These are phyloP conservation scores for Epichloe hybrida DNA, from an alignment of 2,329 filamentous ascomycete genomes.

Conservation along the genomic window DNA sequence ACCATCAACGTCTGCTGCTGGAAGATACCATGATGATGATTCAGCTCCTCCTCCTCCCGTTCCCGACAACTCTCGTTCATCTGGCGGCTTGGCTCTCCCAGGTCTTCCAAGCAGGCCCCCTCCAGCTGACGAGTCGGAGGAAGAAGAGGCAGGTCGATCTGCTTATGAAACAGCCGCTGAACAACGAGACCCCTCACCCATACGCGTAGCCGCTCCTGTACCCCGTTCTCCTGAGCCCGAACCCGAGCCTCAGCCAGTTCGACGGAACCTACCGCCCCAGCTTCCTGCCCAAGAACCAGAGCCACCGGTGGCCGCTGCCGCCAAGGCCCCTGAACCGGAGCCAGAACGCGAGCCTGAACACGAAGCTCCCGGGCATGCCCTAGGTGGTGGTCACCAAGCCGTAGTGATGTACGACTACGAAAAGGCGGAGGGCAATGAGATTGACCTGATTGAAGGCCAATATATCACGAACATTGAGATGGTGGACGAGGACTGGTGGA, in stretches of 20 bases:
- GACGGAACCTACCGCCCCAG: conserved; percentile 43
- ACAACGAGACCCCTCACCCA: conserved; percentile 55
- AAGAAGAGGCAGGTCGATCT: conserved; percentile 40
- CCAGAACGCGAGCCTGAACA: conserved; percentile 24
- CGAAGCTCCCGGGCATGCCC: conserved; percentile 14
- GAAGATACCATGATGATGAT: conserved; percentile 17
- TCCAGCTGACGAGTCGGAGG: conserved; percentile 33
- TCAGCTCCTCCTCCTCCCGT: conserved; percentile 27
- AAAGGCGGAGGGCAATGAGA: conserved; percentile 93
- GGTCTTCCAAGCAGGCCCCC: conserved; percentile 54
- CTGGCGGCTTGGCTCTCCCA: conserved; percentile 65
- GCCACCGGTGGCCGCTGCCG: conserved; percentile 44
- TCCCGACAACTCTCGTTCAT: conserved; percentile 54
- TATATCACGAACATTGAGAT: conserved; percentile 85
- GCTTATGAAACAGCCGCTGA: conserved; percentile 18
- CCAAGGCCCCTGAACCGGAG: conserved; percentile 43
- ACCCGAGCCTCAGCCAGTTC: conserved; percentile 30
- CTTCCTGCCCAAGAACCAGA: conserved; percentile 51
- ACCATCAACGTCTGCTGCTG: conserved; percentile 23
- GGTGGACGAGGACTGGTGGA: conserved; percentile 98
- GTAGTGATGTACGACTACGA: conserved; percentile 90
- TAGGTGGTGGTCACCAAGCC: conserved; percentile 52
- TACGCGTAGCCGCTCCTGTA: conserved; percentile 78
- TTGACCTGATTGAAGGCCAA: conserved; percentile 81
- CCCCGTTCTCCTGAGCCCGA: conserved; percentile 45